Percentiles rank a stretch among this genome's conserved stretches.
Conservation (phyloP, 805 yeast species). For the Candida railenensis region DNA sequence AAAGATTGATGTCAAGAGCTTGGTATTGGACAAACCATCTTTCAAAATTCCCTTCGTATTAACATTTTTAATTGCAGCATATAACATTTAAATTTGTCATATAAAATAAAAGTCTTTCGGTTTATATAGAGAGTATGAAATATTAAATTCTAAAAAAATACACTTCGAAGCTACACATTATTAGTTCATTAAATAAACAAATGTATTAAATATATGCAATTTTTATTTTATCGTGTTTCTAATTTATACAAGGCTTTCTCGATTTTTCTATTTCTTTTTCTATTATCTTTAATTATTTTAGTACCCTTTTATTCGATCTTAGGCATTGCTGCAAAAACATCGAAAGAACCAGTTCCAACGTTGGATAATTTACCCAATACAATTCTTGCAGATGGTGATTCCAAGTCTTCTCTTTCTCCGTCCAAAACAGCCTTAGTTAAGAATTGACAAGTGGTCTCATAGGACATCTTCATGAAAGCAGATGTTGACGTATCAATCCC, state of each 20-base stretch:
- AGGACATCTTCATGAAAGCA: slow-evolving; percentile 97
- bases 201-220: slow-evolving; percentile 1
- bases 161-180: neutral
- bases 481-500: slow-evolving; percentile 96
- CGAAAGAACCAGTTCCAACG: slow-evolving; percentile 97
- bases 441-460: slow-evolving; percentile 97
- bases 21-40: slow-evolving; percentile 59
- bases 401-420: slow-evolving; percentile 82
- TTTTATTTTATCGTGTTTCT: neutral
- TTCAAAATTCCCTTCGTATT: slow-evolving; percentile 57
- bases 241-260: neutral
- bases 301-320: slow-evolving; percentile 1
- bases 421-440: slow-evolving; percentile 94
- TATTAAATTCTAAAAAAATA: neutral
- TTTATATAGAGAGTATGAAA: neutral
- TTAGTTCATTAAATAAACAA: neutral
- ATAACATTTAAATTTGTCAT: slow-evolving; percentile 25
- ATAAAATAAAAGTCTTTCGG: neutral
- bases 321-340: slow-evolving; percentile 59
- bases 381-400: slow-evolving; percentile 89
- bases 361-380: slow-evolving; percentile 87
- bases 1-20: slow-evolving; percentile 44
- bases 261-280: neutral
- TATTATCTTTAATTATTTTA: neutral
- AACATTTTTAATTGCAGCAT: slow-evolving; percentile 60